These are phyloP conservation scores for Erythrobasidium hasegawianum DNA, from an alignment of 1,284 basidiomycete genomes.

Conservation along the genomic window DNA sequence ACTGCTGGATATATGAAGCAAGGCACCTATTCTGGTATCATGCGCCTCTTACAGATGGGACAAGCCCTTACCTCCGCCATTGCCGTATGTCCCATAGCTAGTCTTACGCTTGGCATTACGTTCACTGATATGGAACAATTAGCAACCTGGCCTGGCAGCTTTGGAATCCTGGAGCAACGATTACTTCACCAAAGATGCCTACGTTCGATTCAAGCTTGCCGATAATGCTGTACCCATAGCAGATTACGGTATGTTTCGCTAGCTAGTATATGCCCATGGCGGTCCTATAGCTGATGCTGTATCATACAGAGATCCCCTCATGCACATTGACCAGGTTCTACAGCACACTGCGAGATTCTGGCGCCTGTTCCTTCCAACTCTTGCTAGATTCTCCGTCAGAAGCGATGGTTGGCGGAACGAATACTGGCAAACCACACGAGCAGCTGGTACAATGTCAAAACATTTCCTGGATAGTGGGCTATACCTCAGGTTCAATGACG, in stretches of 20 bases:
- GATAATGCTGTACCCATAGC: conserved; percentile 6
- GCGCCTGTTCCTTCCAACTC: conserved; percentile 15
- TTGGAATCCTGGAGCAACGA: conserved; percentile 3
- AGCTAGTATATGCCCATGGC: no score
- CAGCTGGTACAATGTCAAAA: conserved; percentile 15
- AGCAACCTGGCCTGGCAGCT: neutral
- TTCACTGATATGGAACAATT: neutral
- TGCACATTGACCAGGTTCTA: conserved; percentile 26
- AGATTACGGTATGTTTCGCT: conserved; percentile 16
- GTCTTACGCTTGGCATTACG: neutral
- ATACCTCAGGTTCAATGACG: conserved; percentile 2
- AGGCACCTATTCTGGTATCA: neutral
- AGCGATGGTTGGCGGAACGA: neutral
- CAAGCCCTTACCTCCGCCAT: neutral
- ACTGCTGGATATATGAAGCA: no score
- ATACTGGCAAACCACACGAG: conserved; percentile 1
- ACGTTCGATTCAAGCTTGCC: conserved; percentile 12
- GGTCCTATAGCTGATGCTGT: neutral
- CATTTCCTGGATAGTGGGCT: conserved; percentile 18
- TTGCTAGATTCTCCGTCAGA: conserved; percentile 17
- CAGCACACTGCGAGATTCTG: conserved; percentile 13
- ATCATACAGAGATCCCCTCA: conserved; percentile 9
- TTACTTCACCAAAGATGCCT: conserved; percentile 9
- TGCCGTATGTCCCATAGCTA: neutral
- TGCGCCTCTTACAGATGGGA: neutral